Conservation (phyloP, 257 asterid genomes). For the Ilex aquifolium region DNA sequence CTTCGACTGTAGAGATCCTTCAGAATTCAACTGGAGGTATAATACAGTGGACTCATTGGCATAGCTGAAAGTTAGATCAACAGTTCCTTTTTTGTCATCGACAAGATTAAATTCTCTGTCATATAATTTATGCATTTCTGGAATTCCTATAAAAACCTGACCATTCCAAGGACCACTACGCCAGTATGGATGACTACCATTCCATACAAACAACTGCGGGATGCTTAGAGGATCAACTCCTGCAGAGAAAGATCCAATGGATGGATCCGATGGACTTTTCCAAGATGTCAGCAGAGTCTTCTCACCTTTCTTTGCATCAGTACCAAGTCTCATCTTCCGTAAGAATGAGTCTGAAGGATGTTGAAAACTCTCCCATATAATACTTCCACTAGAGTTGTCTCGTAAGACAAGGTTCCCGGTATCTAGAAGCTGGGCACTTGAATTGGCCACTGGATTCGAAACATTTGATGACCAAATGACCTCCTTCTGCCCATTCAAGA, state of each 20-base stretch:
- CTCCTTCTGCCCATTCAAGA: conserved; percentile 17
- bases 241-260: conserved; percentile 20
- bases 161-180: conserved; percentile 36
- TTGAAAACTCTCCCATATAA: conserved; percentile 30
- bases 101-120: conserved; percentile 9
- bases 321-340: conserved; percentile 16
- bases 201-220: conserved; percentile 24
- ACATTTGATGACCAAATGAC: conserved; percentile 33
- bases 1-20: conserved; percentile 10
- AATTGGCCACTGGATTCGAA: conserved; percentile 13
- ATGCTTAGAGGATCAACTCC: conserved; percentile 24
- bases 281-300: conserved; percentile 22
- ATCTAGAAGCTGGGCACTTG: conserved; percentile 32
- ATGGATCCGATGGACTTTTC: conserved; percentile 24
- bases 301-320: conserved; percentile 8
- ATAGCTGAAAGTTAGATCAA: not conserved
- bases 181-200: conserved; percentile 12
- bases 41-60: not conserved
- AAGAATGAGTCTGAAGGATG: conserved; percentile 23
- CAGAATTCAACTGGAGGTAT: conserved; percentile 12
- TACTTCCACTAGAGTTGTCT: conserved; percentile 19
- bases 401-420: conserved; percentile 14
- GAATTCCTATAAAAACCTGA: conserved; percentile 18
- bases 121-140: conserved; percentile 9
- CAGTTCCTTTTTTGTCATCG: conserved; percentile 2